Evolutionary conservation across 2,329 filamentous ascomycete species (phyloP).

Genomic region (Lasiodiplodia gonubiensis): DNA sequence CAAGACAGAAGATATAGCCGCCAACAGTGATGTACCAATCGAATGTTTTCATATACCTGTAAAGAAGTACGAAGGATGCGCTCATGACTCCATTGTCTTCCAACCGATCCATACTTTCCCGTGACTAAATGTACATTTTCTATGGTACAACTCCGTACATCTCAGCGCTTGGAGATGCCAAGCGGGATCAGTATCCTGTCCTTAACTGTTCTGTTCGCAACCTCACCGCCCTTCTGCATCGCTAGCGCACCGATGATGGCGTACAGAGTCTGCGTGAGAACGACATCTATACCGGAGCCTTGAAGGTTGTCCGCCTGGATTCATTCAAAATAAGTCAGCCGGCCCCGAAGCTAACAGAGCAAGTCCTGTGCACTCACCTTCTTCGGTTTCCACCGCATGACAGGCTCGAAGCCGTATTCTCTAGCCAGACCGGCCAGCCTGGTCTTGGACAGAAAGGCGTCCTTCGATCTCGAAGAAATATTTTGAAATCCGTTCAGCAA

Average conservation of each 20-base stretch:
- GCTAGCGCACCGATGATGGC: constrained; percentile 88
- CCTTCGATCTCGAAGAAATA: constrained; percentile 66
- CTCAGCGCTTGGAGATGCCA: constrained; percentile 30
- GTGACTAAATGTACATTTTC: constrained; percentile 17
- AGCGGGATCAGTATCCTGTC: constrained; percentile 72
- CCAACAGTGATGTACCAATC: background rate
- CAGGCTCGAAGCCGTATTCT: constrained; percentile 72
- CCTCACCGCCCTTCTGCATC: constrained; percentile 82
- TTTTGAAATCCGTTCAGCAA: constrained; percentile 76
- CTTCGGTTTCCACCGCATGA: constrained; percentile 88
- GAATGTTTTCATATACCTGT: background rate
- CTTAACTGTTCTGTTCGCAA: constrained; percentile 75
- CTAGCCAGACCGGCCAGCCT: constrained; percentile 72
- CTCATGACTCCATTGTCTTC: constrained; percentile 12
- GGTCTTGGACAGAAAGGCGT: constrained; percentile 66
- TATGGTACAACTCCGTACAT: constrained; percentile 6
- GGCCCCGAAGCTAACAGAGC: background rate
- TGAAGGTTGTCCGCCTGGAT: constrained; percentile 68
- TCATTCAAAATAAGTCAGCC: background rate
- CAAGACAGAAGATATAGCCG: no score
- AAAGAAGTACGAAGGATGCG: background rate
- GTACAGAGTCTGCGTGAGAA: constrained; percentile 79
- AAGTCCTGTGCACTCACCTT: constrained; percentile 61
- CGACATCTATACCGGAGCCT: constrained; percentile 73
- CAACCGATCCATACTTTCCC: background rate